These are phyloP conservation scores for Torulaspora maleeae DNA, from an alignment of 805 yeast species.

Conservation along the genomic window DNA sequence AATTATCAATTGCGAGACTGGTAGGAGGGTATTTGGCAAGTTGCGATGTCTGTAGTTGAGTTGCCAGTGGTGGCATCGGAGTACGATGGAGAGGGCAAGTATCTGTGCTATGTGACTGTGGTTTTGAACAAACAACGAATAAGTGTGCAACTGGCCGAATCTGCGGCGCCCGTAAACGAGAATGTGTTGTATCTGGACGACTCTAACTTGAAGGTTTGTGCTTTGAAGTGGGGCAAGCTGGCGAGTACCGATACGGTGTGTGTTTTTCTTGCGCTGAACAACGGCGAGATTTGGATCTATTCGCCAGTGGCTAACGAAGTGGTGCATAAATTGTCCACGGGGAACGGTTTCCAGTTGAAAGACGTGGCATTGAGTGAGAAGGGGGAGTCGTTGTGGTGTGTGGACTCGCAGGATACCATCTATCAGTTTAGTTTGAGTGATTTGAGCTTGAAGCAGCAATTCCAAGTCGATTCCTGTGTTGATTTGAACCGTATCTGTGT, in stretches of 20 bases:
- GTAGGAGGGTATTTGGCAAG: neutral
- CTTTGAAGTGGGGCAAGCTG: slow-evolving; percentile 27
- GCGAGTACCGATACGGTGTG: slow-evolving; percentile 40
- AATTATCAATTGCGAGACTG: neutral
- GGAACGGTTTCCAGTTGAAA: slow-evolving; percentile 44
- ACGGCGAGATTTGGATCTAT: slow-evolving; percentile 60
- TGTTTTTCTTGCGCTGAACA: slow-evolving; percentile 58
- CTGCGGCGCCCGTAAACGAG: slow-evolving; percentile 42
- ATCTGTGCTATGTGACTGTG: slow-evolving; percentile 58
- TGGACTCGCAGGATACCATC: slow-evolving; percentile 54
- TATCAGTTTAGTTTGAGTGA: slow-evolving; percentile 57
- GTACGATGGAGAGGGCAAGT: slow-evolving; percentile 60
- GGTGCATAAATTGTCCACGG: slow-evolving; percentile 46
- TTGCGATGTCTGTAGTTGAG: slow-evolving; percentile 2
- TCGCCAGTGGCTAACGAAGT: slow-evolving; percentile 62
- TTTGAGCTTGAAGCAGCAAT: slow-evolving; percentile 40
- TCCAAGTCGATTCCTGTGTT: slow-evolving; percentile 38
- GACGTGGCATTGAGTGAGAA: slow-evolving; percentile 40
- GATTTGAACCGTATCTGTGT: slow-evolving; percentile 31
- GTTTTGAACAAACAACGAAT: slow-evolving; percentile 70
- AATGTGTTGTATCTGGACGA: slow-evolving; percentile 27
- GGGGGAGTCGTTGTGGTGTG: slow-evolving; percentile 48
- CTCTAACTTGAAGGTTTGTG: slow-evolving; percentile 21
- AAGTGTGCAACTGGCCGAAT: slow-evolving; percentile 54
- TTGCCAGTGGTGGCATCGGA: slow-evolving; percentile 37